phyloP scores from a whole-genome alignment of 306 rosid species.

The Amphicarpaea edgeworthii region DNA sequence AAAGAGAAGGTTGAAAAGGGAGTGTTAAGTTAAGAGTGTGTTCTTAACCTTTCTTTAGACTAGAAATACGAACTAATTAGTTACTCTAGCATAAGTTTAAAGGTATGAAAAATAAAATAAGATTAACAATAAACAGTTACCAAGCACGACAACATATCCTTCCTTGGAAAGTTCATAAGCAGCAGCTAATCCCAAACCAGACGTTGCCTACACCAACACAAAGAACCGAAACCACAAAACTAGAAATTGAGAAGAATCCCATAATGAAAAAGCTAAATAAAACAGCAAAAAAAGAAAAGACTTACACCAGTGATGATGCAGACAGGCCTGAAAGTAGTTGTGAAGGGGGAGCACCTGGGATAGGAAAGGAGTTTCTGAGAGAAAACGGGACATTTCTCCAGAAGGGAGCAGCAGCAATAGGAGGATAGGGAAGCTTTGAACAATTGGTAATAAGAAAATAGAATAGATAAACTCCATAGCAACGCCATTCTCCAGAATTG shows the following conservation, averaged over 20 bases:
- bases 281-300: not conserved
- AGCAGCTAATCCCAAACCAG: constrained; percentile 86
- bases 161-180: constrained; percentile 72
- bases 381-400: not conserved
- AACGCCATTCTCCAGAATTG: constrained; percentile 83
- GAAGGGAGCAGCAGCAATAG: not conserved
- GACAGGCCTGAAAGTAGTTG: constrained; percentile 53
- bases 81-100: constrained; percentile 10
- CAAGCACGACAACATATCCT: constrained; percentile 80
- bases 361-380: constrained; percentile 39
- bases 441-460: constrained; percentile 59
- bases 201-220: constrained; percentile 73
- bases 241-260: constrained; percentile 5
- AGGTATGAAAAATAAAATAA: not conserved
- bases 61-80: not conserved
- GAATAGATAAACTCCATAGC: constrained; percentile 60
- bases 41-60: not conserved
- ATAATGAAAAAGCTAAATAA: not conserved
- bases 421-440: constrained; percentile 37
- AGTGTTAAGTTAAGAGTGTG: not conserved
- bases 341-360: constrained; percentile 54
- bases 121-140: constrained; percentile 47
- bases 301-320: constrained; percentile 89
- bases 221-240: not conserved
- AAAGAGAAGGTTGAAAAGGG: not conserved